Evolutionary conservation across 306 rosid species (phyloP), one percentile per base, ranked within the genome.

Genomic region (Lathyrus tuberosus): DNA sequence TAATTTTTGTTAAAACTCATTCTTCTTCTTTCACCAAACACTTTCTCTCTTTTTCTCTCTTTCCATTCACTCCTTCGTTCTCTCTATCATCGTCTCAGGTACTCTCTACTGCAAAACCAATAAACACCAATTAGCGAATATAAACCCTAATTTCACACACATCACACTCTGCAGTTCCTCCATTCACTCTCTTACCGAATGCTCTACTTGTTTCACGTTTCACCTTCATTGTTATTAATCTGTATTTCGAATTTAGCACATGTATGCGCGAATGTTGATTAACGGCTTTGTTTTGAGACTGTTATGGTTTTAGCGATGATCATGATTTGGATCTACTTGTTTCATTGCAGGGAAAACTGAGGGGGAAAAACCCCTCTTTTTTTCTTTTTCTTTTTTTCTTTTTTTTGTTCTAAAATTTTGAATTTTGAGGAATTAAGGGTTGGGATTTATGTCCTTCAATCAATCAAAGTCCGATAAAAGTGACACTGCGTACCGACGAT

Each of bases 381-480:
- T 26, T 26, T 26, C 3, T 3, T 24, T 20, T 24, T 3, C 3
- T 26, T 26, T 26, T 26, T 44, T 6, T 15, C 9, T 51, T 7
- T 66, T 41, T 43, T 4, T 52, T 37, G 35, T 41, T 18, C 41
- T 54, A 1, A 42, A 68, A 17, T 43, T 70, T 61, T 51, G 11
- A 1, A 59, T 75, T 46, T 52, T 74, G 89, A 81, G 87, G 80
- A 84, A 82, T 88, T 71, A 82, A 86, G 89, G 85, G 68, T 84
- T 83, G 70, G 97, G 46, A 91, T 94, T 61, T 94, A 94, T 94
- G 99, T 94, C 97, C 97, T 84, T 81, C 91, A 83, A 94, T 88
- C 99, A 88, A 91, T 80, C 95, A 80, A 88, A 88, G 89, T 57
- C 95, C 76, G 99, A 91, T 63, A 91, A 88, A 91, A 90, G 60